Evolutionary conservation across 2,329 filamentous ascomycete species (phyloP), one percentile per base, ranked within the genome.

Genomic region (Westerdykella ornata): DNA sequence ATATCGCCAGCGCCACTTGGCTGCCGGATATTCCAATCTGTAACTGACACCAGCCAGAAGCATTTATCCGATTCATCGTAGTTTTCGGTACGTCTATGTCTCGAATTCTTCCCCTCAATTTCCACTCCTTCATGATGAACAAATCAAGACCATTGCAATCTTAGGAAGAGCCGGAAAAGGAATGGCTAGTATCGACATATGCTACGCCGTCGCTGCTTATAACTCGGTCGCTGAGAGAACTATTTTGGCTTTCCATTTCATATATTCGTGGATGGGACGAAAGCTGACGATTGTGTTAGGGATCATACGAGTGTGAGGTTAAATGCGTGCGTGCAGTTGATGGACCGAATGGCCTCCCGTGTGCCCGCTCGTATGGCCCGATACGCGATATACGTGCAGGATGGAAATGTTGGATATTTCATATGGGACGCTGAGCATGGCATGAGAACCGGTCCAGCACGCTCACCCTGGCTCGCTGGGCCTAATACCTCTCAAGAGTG

Each of bases 121-220:
- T 29, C 8, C 30, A 17, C 14, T 33, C 13, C 30, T 33, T 33
- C 30, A 15, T 33, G 30, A 33, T 33, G 30, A 33, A 15, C n/a
- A 17, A 15, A 14, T 15, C 16, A 33, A 33, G 59, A 62, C 60
- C 60, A 60, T 60, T 49, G 57, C 44, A 55, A 54, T 51, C 62
- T 60, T 70, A 73, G 70, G 70, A 73, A 73, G 70, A 73, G 70
- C 70, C 70, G 70, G 67, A 73, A 70, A 70, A 73, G 69, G 68
- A 65, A 71, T 66, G 66, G 66, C 66, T 64, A 63, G 68, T 63
- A 71, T 71, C 68, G 68, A 66, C 68, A 71, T 59, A 71, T 71
- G 62, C 62, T 65, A 59, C 60, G 66, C 63, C 57, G 68, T 71
- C 69, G 69, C 63, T 72, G 70, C 69, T 72, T 72, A 72, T 65